These are phyloP conservation scores for Starmerella lactis-condensi DNA, from an alignment of 805 yeast species.

Conservation along the genomic window DNA sequence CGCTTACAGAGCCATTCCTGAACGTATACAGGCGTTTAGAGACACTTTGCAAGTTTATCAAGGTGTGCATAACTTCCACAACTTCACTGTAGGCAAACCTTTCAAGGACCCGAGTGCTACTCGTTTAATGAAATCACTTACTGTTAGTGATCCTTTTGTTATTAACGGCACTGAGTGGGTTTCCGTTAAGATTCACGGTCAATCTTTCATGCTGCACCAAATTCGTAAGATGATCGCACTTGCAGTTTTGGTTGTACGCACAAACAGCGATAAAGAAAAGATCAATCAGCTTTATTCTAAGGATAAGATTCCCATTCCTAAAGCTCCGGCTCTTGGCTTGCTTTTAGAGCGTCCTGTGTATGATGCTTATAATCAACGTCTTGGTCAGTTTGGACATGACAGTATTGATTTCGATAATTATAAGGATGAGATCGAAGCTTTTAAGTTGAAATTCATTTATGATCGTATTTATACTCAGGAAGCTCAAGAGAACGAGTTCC, in stretches of 20 bases:
- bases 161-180: slow-evolving; percentile 93
- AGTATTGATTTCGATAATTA: slow-evolving; percentile 49
- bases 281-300: slow-evolving; percentile 60
- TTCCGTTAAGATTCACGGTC: slow-evolving; percentile 91
- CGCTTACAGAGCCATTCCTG: slow-evolving; percentile 43
- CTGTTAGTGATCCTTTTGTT: slow-evolving; percentile 73
- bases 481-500: slow-evolving; percentile 66
- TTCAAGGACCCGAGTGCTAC: slow-evolving; percentile 72
- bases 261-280: slow-evolving; percentile 64
- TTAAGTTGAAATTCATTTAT: slow-evolving; percentile 75
- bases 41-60: slow-evolving; percentile 52
- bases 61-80: slow-evolving; percentile 86
- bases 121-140: slow-evolving; percentile 61
- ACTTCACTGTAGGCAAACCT: slow-evolving; percentile 64
- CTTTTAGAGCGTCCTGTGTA: slow-evolving; percentile 82
- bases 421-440: slow-evolving; percentile 55
- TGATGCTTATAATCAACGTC: slow-evolving; percentile 57
- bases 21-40: slow-evolving; percentile 45
- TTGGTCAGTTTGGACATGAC: slow-evolving; percentile 60
- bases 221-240: slow-evolving; percentile 94
- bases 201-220: slow-evolving; percentile 94
- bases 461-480: slow-evolving; percentile 87
- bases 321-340: slow-evolving; percentile 91
- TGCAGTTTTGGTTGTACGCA: slow-evolving; percentile 71
- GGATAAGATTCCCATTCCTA: slow-evolving; percentile 72